Evolutionary conservation across 306 rosid species (phyloP), one percentile per base, ranked within the genome.

Genomic region (Albizia julibrissin): DNA sequence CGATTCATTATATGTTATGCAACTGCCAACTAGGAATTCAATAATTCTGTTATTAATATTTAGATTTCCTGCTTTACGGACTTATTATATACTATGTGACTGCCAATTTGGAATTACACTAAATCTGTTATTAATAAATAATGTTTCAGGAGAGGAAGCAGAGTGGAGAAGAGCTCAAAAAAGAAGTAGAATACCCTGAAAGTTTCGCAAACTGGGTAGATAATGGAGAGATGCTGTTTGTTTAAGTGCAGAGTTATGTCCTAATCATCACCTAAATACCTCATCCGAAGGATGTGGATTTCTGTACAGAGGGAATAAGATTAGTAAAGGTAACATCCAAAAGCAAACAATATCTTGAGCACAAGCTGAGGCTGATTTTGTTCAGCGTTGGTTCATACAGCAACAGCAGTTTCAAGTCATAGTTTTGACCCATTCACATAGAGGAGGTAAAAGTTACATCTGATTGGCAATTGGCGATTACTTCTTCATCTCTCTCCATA

Each of bases 211-310:
- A 74, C 19, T 91, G 95, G 95, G 86, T 91, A 49, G 78, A 54
- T 75, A 33, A 71, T 69, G 92, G 83, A 16, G 92, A 84, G 39
- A 59, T 87, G 79, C 83, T 82, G 52, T 89, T 44, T 83, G 74
- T 62, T 77, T 71, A 69, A 81, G 72, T 67, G 56, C 66, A 69
- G 64, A 62, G 50, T 64, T 79, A 8, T 49, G 69, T 78, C 26
- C 69, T 42, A 70, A 26, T 83, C 59, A 74, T 76, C 42, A 47
- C 62, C 49, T 14, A 73, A 78, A 49, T 74, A n/a, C 73, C 77
- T 74, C 87, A 76, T 89, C 90, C 91, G 76, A 91, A 91, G 93
- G 95, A 80, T 84, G 88, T 72, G 84, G 82, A 71, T 87, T 87
- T 81, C 79, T 86, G 85, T 89, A 91, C 89, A 87, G 81, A 83